Evolutionary conservation across 2,329 filamentous ascomycete species (phyloP).

Genomic region (Rachicladosporium sp.): DNA sequence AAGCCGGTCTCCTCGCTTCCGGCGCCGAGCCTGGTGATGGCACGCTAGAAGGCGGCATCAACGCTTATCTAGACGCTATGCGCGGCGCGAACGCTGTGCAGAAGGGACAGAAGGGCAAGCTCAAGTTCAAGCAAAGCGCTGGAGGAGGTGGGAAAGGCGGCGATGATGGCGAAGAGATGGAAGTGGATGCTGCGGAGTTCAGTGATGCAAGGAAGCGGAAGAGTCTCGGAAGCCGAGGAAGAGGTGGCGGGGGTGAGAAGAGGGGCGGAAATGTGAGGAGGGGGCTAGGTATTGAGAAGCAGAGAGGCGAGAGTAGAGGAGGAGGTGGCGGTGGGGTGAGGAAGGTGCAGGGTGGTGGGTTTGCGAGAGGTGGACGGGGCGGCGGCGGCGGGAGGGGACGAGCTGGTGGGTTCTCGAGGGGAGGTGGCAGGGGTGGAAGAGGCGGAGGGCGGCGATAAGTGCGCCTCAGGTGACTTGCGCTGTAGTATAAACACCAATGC

Average conservation of each 20-base stretch:
- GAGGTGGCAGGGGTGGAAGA: too few species aligned
- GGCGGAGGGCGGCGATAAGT: too few species aligned
- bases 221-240: constrained; percentile 2
- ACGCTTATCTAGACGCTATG: constrained; percentile 50
- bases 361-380: too few species aligned
- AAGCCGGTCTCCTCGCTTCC: constrained; percentile 4
- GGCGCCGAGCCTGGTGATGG: constrained; percentile 26
- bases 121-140: constrained; percentile 46
- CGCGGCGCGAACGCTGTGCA: constrained; percentile 46
- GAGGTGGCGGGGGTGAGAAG: constrained; percentile 4
- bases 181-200: constrained; percentile 32
- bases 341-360: too few species aligned
- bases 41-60: constrained; percentile 39
- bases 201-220: neutral
- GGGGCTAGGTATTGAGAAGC: constrained; percentile 25
- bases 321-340: too few species aligned
- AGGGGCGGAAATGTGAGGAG: constrained; percentile 14
- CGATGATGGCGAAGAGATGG: constrained; percentile 32
- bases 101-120: constrained; percentile 45
- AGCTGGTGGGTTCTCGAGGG: too few species aligned
- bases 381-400: too few species aligned
- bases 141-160: constrained; percentile 18
- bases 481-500: too few species aligned
- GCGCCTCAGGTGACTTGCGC: too few species aligned
- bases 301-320: too few species aligned